These are phyloP conservation scores for Epicoccum nigrum DNA, from an alignment of 2,329 filamentous ascomycete species.

Conservation along the genomic window DNA sequence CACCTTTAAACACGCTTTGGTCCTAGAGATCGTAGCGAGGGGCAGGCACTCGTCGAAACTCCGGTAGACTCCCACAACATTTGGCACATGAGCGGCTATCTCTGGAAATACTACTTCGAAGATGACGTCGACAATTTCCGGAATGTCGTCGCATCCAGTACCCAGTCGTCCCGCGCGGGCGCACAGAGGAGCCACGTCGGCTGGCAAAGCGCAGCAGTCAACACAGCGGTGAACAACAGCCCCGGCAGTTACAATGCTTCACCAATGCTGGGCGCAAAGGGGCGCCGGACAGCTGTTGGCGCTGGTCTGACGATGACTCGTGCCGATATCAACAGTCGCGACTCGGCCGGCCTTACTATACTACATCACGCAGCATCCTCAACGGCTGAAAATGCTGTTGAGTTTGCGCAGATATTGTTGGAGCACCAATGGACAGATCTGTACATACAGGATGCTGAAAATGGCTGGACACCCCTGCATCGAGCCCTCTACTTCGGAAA, in stretches of 20 bases:
- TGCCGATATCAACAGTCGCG: slow-evolving; percentile 82
- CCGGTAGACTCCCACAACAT: slow-evolving; percentile 48
- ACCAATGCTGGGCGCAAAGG: slow-evolving; percentile 48
- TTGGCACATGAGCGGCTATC: slow-evolving; percentile 86
- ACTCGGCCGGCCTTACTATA: slow-evolving; percentile 80
- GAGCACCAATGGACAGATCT: slow-evolving; percentile 84
- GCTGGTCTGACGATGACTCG: slow-evolving; percentile 55
- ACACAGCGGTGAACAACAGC: slow-evolving; percentile 51
- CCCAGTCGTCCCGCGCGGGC: slow-evolving; percentile 61
- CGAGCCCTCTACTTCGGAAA: slow-evolving; percentile 90
- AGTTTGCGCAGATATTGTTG: slow-evolving; percentile 79
- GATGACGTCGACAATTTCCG: slow-evolving; percentile 97
- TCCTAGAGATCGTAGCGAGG: slow-evolving; percentile 88
- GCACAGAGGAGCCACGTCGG: slow-evolving; percentile 57
- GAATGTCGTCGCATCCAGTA: slow-evolving; percentile 78
- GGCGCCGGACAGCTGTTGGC: slow-evolving; percentile 34
- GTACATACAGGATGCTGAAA: slow-evolving; percentile 86
- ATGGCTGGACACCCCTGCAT: slow-evolving; percentile 94
- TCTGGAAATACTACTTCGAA: slow-evolving; percentile 97
- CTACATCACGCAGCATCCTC: slow-evolving; percentile 85
- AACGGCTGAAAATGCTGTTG: slow-evolving; percentile 68
- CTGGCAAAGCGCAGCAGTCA: slow-evolving; percentile 40
- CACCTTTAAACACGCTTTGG: slow-evolving; percentile 93
- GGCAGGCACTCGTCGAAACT: slow-evolving; percentile 64
- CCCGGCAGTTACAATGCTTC: slow-evolving; percentile 56